Evolutionary conservation across 2,329 filamentous ascomycete genomes (phyloP).

Genomic region (Beauveria varroae): DNA sequence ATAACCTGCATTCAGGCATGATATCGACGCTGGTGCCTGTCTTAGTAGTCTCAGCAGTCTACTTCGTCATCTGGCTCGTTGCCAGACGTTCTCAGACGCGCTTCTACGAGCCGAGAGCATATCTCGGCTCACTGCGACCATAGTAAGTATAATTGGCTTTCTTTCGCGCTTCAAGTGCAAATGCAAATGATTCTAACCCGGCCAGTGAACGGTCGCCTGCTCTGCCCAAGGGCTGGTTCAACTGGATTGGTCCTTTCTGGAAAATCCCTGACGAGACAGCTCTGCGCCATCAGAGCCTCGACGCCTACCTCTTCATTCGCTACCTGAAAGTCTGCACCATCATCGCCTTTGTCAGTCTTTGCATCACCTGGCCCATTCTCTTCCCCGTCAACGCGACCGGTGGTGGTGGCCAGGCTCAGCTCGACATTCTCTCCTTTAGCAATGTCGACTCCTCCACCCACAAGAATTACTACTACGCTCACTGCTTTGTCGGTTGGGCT

Average conservation of each 20-base stretch:
- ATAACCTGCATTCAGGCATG: conserved; percentile 25
- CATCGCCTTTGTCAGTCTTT: conserved; percentile 43
- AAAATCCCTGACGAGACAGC: conserved; percentile 66
- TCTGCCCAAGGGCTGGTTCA: conserved; percentile 49
- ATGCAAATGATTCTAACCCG: too few species aligned
- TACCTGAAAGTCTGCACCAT: conserved; percentile 11
- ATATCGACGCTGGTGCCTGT: conserved; percentile 48
- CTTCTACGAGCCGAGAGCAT: conserved; percentile 49
- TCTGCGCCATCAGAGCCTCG: conserved; percentile 79
- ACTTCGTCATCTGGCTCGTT: conserved; percentile 43
- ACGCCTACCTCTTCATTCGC: conserved; percentile 58
- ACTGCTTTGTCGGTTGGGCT: conserved; percentile 71
- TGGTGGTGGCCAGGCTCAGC: conserved; percentile 53
- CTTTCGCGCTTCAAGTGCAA: not conserved
- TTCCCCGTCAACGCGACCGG: conserved; percentile 81
- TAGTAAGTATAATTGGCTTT: conserved; percentile 31
- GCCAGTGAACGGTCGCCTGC: conserved; percentile 47
- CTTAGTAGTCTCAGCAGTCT: conserved; percentile 38
- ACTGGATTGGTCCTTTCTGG: conserved; percentile 57
- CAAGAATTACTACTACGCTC: conserved; percentile 66
- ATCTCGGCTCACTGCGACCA: conserved; percentile 40
- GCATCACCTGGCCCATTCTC: conserved; percentile 79
- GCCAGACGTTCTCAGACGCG: conserved; percentile 40
- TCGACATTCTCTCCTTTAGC: conserved; percentile 40
- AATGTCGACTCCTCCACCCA: conserved; percentile 43